A percentile compares a stretch with the other conserved stretches of the same genome.
These are phyloP conservation scores for Achlya hypogyna DNA, from an alignment of 352 stramenopile genomes.

Conservation along the genomic window DNA sequence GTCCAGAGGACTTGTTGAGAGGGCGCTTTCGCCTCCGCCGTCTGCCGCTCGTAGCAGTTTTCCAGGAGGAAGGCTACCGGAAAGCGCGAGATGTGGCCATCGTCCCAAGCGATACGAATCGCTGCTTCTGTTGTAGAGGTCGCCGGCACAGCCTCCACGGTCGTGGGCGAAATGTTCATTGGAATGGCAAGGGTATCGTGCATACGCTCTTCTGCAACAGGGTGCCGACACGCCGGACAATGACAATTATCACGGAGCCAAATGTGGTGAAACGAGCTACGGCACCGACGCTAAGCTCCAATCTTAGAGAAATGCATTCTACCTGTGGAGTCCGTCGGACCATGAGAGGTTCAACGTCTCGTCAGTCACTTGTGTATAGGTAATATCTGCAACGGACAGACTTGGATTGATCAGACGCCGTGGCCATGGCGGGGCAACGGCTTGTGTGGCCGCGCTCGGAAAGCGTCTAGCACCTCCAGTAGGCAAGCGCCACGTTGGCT, in stretches of 20 bases:
- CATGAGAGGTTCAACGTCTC: slow-evolving; percentile 18
- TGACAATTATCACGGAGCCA: slow-evolving; percentile 32
- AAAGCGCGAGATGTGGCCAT: slow-evolving; percentile 22
- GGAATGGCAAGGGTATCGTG: slow-evolving; percentile 23
- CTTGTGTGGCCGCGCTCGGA: neutral
- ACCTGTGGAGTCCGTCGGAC: slow-evolving; percentile 23
- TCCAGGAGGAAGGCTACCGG: slow-evolving; percentile 24
- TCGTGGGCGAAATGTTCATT: slow-evolving; percentile 22
- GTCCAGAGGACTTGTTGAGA: slow-evolving; percentile 21
- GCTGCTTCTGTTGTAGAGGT: neutral
- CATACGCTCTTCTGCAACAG: slow-evolving; percentile 28
- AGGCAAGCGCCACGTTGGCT: neutral
- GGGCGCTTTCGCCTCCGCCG: neutral
- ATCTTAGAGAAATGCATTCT: neutral
- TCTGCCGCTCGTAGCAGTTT: slow-evolving; percentile 19
- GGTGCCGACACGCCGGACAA: slow-evolving; percentile 26
- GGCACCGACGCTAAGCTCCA: neutral
- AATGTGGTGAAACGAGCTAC: slow-evolving; percentile 24
- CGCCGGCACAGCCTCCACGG: neutral
- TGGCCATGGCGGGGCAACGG: neutral
- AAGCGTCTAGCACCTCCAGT: neutral
- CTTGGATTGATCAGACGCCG: neutral
- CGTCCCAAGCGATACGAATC: neutral
- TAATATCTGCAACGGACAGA: neutral
- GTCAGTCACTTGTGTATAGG: neutral